These are phyloP conservation scores for Akanthomyces dipterigenus DNA, from an alignment of 2,329 filamentous ascomycete genomes.

Conservation along the genomic window DNA sequence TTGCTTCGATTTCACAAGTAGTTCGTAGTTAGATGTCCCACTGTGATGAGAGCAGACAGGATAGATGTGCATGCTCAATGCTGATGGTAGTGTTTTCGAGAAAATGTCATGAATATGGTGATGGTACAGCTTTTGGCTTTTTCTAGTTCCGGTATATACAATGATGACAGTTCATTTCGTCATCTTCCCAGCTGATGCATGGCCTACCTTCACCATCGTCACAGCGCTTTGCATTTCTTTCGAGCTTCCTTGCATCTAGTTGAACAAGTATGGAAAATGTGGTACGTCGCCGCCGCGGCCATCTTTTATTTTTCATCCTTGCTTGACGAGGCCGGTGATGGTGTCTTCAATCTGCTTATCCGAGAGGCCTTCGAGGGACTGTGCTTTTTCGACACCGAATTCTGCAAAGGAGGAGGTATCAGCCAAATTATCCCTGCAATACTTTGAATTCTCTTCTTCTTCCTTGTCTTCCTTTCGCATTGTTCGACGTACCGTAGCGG, in stretches of 20 bases:
- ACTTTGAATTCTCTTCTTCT: no score
- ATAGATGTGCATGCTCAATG: not conserved
- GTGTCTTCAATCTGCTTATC: constrained; percentile 57
- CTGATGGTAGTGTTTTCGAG: not conserved
- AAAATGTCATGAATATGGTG: constrained; percentile 4
- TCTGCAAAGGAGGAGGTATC: constrained; percentile 28
- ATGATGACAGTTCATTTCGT: not conserved
- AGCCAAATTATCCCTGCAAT: not conserved
- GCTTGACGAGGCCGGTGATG: constrained; percentile 48
- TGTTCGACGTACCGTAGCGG: constrained; percentile 64
- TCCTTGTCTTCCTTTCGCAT: not conserved
- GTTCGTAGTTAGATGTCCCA: not conserved
- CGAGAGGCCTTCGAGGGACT: constrained; percentile 51
- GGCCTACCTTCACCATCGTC: not conserved
- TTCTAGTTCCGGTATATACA: constrained; percentile 13
- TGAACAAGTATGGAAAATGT: not conserved
- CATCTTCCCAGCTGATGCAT: not conserved
- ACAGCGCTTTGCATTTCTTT: not conserved
- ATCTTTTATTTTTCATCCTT: not conserved
- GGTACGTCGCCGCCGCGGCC: no score
- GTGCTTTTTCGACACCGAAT: constrained; percentile 50
- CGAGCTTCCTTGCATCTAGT: not conserved
- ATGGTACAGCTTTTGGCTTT: constrained; percentile 12
- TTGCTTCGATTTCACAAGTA: not conserved
- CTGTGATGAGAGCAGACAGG: not conserved